phyloP scores from a whole-genome alignment of 306 rosid species.

The Bauhinia variegata region DNA sequence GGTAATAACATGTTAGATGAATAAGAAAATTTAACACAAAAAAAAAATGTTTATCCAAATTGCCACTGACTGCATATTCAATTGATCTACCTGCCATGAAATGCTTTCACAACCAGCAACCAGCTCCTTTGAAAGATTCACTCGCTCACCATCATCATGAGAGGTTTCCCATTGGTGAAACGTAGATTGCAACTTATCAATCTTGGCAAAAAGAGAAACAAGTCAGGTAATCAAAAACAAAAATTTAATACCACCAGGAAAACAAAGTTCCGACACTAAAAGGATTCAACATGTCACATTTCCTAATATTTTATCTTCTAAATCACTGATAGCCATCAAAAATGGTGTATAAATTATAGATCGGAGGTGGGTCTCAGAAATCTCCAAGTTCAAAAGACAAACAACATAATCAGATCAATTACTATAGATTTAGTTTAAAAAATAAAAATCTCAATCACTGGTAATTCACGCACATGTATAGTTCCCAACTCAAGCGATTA shows the following conservation, averaged over 20 bases:
- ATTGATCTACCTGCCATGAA: slow-evolving; percentile 86
- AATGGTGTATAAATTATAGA: slow-evolving; percentile 28
- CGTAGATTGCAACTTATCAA: slow-evolving; percentile 79
- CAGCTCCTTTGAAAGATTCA: slow-evolving; percentile 68
- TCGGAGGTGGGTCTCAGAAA: slow-evolving; percentile 17
- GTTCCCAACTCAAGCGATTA: slow-evolving; percentile 13
- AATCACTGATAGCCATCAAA: not conserved
- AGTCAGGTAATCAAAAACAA: slow-evolving; percentile 19
- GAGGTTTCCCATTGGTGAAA: slow-evolving; percentile 80
- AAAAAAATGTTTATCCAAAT: not conserved
- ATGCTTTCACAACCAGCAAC: slow-evolving; percentile 73
- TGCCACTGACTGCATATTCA: slow-evolving; percentile 6
- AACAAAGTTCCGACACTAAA: slow-evolving; percentile 12
- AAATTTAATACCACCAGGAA: slow-evolving; percentile 14
- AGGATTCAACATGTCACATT: not conserved
- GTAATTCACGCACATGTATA: slow-evolving; percentile 2
- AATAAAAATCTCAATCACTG: slow-evolving; percentile 1
- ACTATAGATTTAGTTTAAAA: not conserved
- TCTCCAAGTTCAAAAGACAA: slow-evolving; percentile 15
- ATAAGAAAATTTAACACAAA: not conserved
- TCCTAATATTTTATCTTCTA: slow-evolving; percentile 1
- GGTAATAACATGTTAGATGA: slow-evolving; percentile 5
- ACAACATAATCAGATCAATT: slow-evolving; percentile 31
- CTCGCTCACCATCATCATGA: slow-evolving; percentile 59
- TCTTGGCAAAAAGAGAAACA: slow-evolving; percentile 48